A percentile compares a stretch with the other conserved stretches of the same genome.
Evolutionary conservation across 1,139 yeast genomes (phyloP).

Genomic region (Debaryomyces fabryi): DNA sequence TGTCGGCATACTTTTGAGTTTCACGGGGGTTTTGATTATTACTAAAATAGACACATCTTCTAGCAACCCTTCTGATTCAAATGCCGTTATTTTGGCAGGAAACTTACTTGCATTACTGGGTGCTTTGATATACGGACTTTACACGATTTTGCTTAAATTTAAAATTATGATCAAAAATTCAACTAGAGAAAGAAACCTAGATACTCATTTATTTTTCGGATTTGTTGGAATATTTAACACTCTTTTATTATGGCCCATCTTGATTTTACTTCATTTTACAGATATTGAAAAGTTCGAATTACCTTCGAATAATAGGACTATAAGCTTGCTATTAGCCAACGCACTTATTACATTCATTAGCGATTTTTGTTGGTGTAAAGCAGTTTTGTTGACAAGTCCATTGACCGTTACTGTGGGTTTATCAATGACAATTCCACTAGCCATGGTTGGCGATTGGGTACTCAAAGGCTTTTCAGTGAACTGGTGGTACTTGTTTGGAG

Average conservation of each 20-base stretch:
- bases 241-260: slow-evolving; percentile 79
- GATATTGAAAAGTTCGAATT: slow-evolving; percentile 71
- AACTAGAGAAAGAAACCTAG: slow-evolving; percentile 69
- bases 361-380: slow-evolving; percentile 95
- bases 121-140: slow-evolving; percentile 87
- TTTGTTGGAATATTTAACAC: slow-evolving; percentile 87
- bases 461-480: slow-evolving; percentile 67
- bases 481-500: slow-evolving; percentile 72
- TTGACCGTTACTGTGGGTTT: slow-evolving; percentile 93
- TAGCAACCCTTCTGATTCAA: slow-evolving; percentile 28
- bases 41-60: slow-evolving; percentile 60
- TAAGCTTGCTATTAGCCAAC: slow-evolving; percentile 60
- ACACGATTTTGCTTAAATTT: slow-evolving; percentile 80
- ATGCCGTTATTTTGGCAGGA: slow-evolving; percentile 62
- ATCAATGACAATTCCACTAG: slow-evolving; percentile 90
- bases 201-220: slow-evolving; percentile 89
- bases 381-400: slow-evolving; percentile 90
- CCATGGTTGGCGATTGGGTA: slow-evolving; percentile 87
- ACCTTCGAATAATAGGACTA: slow-evolving; percentile 59
- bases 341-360: slow-evolving; percentile 80
- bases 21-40: slow-evolving; percentile 77
- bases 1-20: slow-evolving; percentile 68
- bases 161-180: slow-evolving; percentile 51
- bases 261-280: slow-evolving; percentile 61
- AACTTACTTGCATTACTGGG: slow-evolving; percentile 79